A percentile compares a stretch with the other conserved stretches of the same genome.
Conservation (phyloP, 306 rosid species). For the Comarum palustre region DNA sequence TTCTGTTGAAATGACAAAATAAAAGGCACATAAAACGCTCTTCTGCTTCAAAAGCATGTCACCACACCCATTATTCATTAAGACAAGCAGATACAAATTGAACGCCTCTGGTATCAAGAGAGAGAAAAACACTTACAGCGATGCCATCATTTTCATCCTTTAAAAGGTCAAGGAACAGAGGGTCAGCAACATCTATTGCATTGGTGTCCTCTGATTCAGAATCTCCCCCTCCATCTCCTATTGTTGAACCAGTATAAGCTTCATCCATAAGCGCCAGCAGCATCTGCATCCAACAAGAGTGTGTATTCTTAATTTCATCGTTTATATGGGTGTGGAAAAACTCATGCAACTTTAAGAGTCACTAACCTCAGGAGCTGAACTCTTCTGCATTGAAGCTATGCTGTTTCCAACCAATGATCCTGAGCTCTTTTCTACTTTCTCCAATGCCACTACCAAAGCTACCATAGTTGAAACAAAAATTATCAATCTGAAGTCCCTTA, state of each 20-base stretch:
- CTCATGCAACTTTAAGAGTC: constrained; percentile 10
- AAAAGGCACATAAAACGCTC: not conserved
- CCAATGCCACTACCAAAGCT: constrained; percentile 93
- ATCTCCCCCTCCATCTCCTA: constrained; percentile 90
- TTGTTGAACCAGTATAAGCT: constrained; percentile 94
- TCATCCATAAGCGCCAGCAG: constrained; percentile 98
- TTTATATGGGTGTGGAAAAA: constrained; percentile 20
- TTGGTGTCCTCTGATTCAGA: constrained; percentile 80
- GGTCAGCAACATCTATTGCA: constrained; percentile 72
- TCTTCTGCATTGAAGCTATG: constrained; percentile 91
- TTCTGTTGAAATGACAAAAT: not conserved
- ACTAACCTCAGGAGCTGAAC: constrained; percentile 87
- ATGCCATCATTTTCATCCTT: constrained; percentile 99
- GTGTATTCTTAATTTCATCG: constrained; percentile 16
- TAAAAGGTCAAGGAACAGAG: constrained; percentile 82
- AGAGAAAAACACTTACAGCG: constrained; percentile 52
- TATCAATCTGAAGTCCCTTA: constrained; percentile 17
- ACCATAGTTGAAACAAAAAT: constrained; percentile 23
- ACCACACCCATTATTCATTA: not conserved
- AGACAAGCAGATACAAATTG: not conserved
- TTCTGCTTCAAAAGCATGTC: not conserved
- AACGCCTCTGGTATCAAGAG: not conserved
- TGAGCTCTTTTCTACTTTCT: constrained; percentile 74
- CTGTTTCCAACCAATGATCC: constrained; percentile 86
- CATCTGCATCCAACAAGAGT: constrained; percentile 52